A percentile compares a stretch with the other conserved stretches of the same genome.
Conservation (phyloP, 768 basidiomycete species). For the Hypholoma sublateritium region DNA sequence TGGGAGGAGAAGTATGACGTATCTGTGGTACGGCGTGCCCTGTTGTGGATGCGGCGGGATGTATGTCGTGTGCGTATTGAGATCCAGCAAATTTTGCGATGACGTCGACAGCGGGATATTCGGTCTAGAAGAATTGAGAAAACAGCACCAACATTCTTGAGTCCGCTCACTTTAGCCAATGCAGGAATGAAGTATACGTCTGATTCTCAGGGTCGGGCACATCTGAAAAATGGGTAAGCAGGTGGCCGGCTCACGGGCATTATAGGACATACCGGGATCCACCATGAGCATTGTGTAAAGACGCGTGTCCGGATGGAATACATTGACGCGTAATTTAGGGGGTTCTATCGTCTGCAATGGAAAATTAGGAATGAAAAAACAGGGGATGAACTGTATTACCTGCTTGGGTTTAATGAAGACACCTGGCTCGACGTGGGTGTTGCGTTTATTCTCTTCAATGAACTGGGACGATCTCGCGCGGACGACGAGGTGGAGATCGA, state of each 20-base stretch:
- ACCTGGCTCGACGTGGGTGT: constrained; percentile 67
- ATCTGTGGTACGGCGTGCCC: constrained; percentile 90
- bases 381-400: constrained; percentile 37
- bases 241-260: background rate
- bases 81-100: constrained; percentile 39
- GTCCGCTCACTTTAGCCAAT: constrained; percentile 79
- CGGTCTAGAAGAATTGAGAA: constrained; percentile 46
- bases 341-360: constrained; percentile 55
- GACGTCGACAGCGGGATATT: constrained; percentile 76
- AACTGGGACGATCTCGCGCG: constrained; percentile 30
- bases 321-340: constrained; percentile 68
- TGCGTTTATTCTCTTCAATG: constrained; percentile 30
- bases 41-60: constrained; percentile 90
- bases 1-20: constrained; percentile 72
- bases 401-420: constrained; percentile 64
- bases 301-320: constrained; percentile 79
- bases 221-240: constrained; percentile 43
- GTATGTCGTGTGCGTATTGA: constrained; percentile 68
- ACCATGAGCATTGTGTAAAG: constrained; percentile 89
- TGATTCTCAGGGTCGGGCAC: constrained; percentile 72
- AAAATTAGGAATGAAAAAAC: background rate
- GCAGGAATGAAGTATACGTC: constrained; percentile 72
- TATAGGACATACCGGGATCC: constrained; percentile 64
- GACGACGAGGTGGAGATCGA: constrained; percentile 71
- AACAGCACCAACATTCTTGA: background rate